Base-by-base conservation (phyloP, 352 stramenopile genomes). In the Phytophthora nicotianae region DNA sequence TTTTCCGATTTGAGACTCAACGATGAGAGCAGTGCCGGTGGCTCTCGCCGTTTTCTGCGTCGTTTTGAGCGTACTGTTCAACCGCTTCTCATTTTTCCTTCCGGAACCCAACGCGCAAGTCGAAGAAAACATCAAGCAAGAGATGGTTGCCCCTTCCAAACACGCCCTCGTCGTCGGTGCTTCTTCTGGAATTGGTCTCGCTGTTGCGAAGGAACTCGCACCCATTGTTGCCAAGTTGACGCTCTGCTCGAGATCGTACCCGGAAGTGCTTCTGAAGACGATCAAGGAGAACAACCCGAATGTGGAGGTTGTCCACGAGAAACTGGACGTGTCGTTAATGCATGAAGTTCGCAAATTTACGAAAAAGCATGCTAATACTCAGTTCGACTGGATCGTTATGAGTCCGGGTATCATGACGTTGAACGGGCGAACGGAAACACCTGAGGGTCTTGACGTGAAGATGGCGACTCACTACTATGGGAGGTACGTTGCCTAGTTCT, bases 401-500 rank as follows among this genome's bases (percentile, higher is more conserved):
- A 65, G 42, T 20, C 64, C 64, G 1, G 64, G 46, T 4, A 58
- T 72, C 19, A 59, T 62, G 50, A 60, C 45, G 14, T 3, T 69
- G 11, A 40, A 56, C 17, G 50, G 24, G 9, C 58, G 59, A 26
- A 65, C 45, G 2, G 65, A 73, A 32, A 73, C 65, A 0, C 16
- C 52, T 0, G 65, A 73, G 19, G 65, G 59, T 23, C 48, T 73
- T 0, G 65, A 69, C 24, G 37, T 63, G 5, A 58, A 65, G 53
- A 64, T 69, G 58, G 58, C 40, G 13, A 72, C 59, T 7, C 65
- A 72, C 27, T 72, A 69, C 35, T 72, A 72, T 11, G 58, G 65
- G 5, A 32, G 47, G 51, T 72, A 37, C 11, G 35, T 27, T 5
- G n/a, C 11, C n/a, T n/a, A n/a, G n/a, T 40, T 26, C 7, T 29